Base-by-base conservation (phyloP, 192 early-diverging fungal genomes). In the Pilobolus umbonatus region DNA sequence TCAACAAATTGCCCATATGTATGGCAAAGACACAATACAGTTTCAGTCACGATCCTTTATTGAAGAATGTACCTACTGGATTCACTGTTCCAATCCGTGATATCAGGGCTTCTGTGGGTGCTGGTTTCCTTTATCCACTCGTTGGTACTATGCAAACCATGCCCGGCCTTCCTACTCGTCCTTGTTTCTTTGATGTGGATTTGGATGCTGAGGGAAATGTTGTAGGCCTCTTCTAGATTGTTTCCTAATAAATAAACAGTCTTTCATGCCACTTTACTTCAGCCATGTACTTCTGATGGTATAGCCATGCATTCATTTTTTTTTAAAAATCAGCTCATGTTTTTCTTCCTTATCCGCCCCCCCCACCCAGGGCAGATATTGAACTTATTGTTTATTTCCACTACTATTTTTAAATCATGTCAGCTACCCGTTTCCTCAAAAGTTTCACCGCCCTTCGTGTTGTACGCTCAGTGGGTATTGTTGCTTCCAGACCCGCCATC, bases 11-110 rank as follows among this genome's bases (percentile, higher is more conserved):
- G 64, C 95, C 95, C 5, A 90, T 99, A 31, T 99, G 96, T 74
- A 99, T 99, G 96, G 96, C 96, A 35, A 99, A 99, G 80, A 99
- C 96, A 5, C 96, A 99, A 67, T 80, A 93, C 61, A 88, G 85
- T 45, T 80, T 99, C 57, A 94, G 93, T 24, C 93, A 94, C 40
- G 88, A 98, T 60, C 91, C 96, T 1, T 87, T 82, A 34, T 78
- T 93, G 46, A 99, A 99, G 80, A 84, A 87, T 50, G 95, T 89
- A 0, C 96, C 96, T 7, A 89, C 88, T 31, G 88, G 89, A 10
- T 99, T 99, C 64, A 85, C 80, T 35, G 82, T 98, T 39, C 95
- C 94, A 10, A 84, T 99, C 48, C 88, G 96, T 38, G 96, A 99
- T 60, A 89, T 99, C 57, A 85, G 95, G 28, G 92, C 93, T 12